These are phyloP conservation scores for Phytopythium chamaehyphon DNA, from an alignment of 352 stramenopile genomes.

Conservation along the genomic window DNA sequence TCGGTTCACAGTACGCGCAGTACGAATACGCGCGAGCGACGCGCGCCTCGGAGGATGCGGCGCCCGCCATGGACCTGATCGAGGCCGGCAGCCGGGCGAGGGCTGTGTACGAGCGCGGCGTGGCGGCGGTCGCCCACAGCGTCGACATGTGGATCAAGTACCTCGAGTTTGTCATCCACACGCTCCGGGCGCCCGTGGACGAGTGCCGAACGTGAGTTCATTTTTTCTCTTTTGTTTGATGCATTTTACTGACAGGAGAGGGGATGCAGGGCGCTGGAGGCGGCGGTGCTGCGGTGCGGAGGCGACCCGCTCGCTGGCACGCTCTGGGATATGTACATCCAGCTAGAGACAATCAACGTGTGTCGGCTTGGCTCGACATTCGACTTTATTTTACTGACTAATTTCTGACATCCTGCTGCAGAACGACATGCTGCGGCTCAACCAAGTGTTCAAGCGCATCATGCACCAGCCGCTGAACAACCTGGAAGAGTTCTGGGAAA, in stretches of 20 bases:
- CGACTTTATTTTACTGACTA: background rate
- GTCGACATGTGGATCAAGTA: conserved; percentile 88
- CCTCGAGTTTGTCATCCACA: conserved; percentile 71
- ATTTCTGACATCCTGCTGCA: conserved; percentile 12
- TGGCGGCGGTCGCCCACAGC: conserved; percentile 57
- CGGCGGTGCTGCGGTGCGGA: conserved; percentile 50
- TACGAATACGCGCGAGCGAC: conserved; percentile 51
- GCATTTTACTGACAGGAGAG: conserved; percentile 3
- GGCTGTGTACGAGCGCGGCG: conserved; percentile 64
- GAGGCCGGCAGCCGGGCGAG: conserved; percentile 44
- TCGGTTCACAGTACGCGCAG: conserved; percentile 49
- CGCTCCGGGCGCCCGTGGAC: conserved; percentile 47
- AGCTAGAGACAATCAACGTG: conserved; percentile 76
- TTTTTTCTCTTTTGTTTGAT: conserved; percentile 1
- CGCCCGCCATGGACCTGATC: conserved; percentile 29
- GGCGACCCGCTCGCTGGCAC: conserved; percentile 62
- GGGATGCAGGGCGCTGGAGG: conserved; percentile 39
- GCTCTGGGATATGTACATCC: conserved; percentile 77
- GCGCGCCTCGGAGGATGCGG: conserved; percentile 32
- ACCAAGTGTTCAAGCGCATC: conserved; percentile 79
- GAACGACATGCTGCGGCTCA: conserved; percentile 80
- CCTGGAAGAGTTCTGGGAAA: conserved; percentile 81
- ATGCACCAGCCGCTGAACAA: conserved; percentile 70
- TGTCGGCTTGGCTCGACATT: conserved; percentile 3
- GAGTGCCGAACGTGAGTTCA: conserved; percentile 50